Base-by-base conservation (phyloP, 148 eudicot genomes). In the Vaccinium vitisidaea region DNA sequence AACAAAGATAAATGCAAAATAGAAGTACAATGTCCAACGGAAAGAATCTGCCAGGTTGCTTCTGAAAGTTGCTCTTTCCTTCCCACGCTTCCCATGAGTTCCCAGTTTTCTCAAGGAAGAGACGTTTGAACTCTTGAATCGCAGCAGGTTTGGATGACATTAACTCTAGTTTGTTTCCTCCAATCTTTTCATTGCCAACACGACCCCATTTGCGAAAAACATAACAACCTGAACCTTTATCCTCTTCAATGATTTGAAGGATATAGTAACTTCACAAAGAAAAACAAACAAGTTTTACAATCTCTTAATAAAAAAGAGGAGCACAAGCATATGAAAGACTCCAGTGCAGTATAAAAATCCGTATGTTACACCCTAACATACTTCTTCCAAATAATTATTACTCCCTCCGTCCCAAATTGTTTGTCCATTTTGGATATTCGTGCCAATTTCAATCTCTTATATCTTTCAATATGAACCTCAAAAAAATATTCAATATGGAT, bases 191-290 rank as follows among this genome's bases (percentile, higher is more conserved):
- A 82, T 88, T 92, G 80, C 99, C 99, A 84, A 95, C 98, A 75
- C 98, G 94, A 59, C 99, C 99, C 99, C 99, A 97, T 87, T 97
- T 97, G 36, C 99, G 96, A 80, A 95, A 97, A 12, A 97, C 95
- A 87, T 91, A 88, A 87, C 99, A 97, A n/a, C 86, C 92, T 82
- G 90, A 87, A 43, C 99, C 92, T 87, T 93, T 94, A 82, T 97
- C 99, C 43, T 97, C 99, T 92, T 97, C 87, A 83, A 97, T 95
- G 82, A 97, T 90, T 88, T 97, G 99, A 90, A 97, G 99, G 88
- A 97, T 91, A 84, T 97, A 95, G 87, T 93, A 97, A 85, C 99
- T 97, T 90, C 92, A 89, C 32, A 86, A 8, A 83, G 63, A 76
- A 86, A 52, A 83, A 75, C 74, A 63, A 79, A 46, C 25, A 81